These are phyloP conservation scores for Aspergillus arachidicola DNA, from an alignment of 2,329 filamentous ascomycete genomes.

Conservation along the genomic window DNA sequence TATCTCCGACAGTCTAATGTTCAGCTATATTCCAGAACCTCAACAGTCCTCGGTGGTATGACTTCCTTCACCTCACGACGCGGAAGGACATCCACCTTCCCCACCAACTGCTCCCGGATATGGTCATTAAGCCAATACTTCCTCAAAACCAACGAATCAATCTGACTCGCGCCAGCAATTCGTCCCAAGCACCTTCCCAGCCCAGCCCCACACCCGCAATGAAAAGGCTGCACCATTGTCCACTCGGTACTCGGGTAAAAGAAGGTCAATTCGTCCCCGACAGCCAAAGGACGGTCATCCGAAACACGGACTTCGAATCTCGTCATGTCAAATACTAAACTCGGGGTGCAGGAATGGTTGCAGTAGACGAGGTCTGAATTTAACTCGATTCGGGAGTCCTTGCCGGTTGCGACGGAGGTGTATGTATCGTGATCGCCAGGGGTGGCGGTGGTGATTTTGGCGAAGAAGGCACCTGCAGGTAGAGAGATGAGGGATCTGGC, in stretches of 20 bases:
- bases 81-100: not conserved
- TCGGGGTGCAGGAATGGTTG: slow-evolving; percentile 55
- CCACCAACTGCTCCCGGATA: not conserved
- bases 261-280: slow-evolving; percentile 42
- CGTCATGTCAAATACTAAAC: slow-evolving; percentile 52
- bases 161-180: not conserved
- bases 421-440: slow-evolving; percentile 31
- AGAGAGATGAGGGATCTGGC: not conserved
- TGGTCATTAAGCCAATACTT: slow-evolving; percentile 4
- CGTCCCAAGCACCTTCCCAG: not conserved
- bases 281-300: slow-evolving; percentile 33
- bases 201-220: slow-evolving; percentile 35
- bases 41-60: no score
- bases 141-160: not conserved
- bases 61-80: no score
- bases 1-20: no score
- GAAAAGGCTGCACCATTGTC: slow-evolving; percentile 42
- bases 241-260: slow-evolving; percentile 49
- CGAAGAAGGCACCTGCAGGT: slow-evolving; percentile 1
- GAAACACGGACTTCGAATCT: slow-evolving; percentile 30
- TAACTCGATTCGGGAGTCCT: slow-evolving; percentile 50
- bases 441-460: slow-evolving; percentile 8
- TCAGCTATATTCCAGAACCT: no score
- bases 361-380: slow-evolving; percentile 56
- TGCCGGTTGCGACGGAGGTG: slow-evolving; percentile 46